Evolutionary conservation across 108 stramenopile species (phyloP), one percentile per base, ranked within the genome.

Genomic region (Cyclotella atomus): DNA sequence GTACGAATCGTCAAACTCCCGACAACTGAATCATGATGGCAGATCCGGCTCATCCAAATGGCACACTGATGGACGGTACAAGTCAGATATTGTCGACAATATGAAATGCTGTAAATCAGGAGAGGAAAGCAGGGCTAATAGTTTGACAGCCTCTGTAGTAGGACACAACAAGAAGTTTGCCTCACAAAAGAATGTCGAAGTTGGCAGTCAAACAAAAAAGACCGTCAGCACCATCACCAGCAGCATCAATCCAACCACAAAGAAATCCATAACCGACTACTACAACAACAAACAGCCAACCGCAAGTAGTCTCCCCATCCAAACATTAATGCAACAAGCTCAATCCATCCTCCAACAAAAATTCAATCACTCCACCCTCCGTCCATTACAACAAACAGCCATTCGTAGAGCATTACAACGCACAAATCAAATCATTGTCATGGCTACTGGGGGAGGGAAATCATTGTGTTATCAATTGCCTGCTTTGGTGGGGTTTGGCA

Each of bases 361-460:
- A 1, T 94, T 94, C 71, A 52, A 68, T 1, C 65, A 90, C 8
- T 12, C 57, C 17, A 70, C 79, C n/a, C 73, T 91, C 3, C 89
- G 88, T 0, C 56, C 84, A 32, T 57, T 91, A 1, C 93, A 94
- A 77, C 83, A 85, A 28, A 47, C 53, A 27, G 86, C 89, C 24
- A 70, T 94, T 49, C 19, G 81, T 47, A 76, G 72, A 68, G 79
- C 87, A 33, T 50, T 94, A 23, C 30, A 84, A 10, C 64, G 59
- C 6, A 62, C 75, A 61, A 85, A 77, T 38, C 87, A 90, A 62
- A 78, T 98, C 54, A 79, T 97, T 17, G 77, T 98, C 30, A 90
- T 97, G 95, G 87, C 92, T 21, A 99, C 98, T 0, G 98, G 97
- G 2, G 97, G 97, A 34, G 98, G 98, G 15, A 99, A 99, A 84